A percentile compares a stretch with the other conserved stretches of the same genome.
Conservation (phyloP, 768 basidiomycete genomes). For the Tricholoma hemisulphureum region DNA sequence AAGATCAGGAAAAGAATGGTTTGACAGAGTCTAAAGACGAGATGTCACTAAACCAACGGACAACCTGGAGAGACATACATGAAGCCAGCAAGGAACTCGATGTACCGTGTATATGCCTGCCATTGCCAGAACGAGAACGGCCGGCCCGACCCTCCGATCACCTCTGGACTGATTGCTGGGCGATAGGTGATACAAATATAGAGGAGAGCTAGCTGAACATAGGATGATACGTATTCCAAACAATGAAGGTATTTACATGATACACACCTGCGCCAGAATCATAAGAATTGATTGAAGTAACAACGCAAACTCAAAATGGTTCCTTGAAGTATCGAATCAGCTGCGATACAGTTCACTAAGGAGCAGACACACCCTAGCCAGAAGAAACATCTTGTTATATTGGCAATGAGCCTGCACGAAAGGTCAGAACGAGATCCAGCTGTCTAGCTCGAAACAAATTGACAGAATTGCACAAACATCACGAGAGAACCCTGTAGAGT, state of each 20-base stretch:
- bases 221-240: conserved; percentile 7
- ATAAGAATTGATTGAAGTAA: conserved; percentile 82
- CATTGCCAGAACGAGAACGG: conserved; percentile 86
- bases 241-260: neutral
- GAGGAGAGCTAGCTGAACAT: conserved; percentile 64
- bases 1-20: conserved; percentile 77
- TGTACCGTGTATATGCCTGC: conserved; percentile 71
- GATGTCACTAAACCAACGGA: conserved; percentile 22
- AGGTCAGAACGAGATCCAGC: conserved; percentile 9
- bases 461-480: conserved; percentile 86
- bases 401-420: conserved; percentile 63
- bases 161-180: conserved; percentile 59
- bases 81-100: conserved; percentile 78
- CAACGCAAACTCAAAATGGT: conserved; percentile 72
- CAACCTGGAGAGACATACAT: conserved; percentile 48
- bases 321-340: conserved; percentile 27
- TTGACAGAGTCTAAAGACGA: conserved; percentile 50
- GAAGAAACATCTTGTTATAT: conserved; percentile 88
- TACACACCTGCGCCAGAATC: conserved; percentile 75
- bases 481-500: conserved; percentile 81
- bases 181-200: conserved; percentile 81
- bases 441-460: conserved; percentile 18
- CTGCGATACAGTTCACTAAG: neutral
- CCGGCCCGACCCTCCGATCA: conserved; percentile 55
- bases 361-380: conserved; percentile 63